Evolutionary conservation across 2,329 filamentous ascomycete genomes (phyloP).

Genomic region (Phialophora verrucosa): DNA sequence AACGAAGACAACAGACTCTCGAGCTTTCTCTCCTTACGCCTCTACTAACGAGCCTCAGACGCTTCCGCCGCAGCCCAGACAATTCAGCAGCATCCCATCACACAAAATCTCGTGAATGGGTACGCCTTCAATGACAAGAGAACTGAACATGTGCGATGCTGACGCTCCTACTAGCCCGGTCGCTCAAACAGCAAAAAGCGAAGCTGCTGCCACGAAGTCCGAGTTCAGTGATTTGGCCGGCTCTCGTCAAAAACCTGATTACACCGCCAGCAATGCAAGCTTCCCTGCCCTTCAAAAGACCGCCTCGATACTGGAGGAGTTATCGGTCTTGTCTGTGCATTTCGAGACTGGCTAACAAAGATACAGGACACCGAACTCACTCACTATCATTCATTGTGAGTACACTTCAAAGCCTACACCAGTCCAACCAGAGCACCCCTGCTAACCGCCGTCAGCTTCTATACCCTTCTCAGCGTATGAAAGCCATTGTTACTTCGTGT

Average conservation of each 20-base stretch:
- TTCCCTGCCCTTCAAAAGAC: not conserved
- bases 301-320: not conserved
- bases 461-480: slow-evolving; percentile 66
- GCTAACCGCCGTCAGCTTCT: slow-evolving; percentile 50
- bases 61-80: slow-evolving; percentile 56
- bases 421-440: slow-evolving; percentile 40
- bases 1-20: slow-evolving; percentile 6
- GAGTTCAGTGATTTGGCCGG: slow-evolving; percentile 65
- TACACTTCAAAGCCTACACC: slow-evolving; percentile 65
- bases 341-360: not conserved
- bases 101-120: slow-evolving; percentile 50
- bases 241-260: slow-evolving; percentile 59
- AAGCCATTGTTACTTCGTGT: not conserved
- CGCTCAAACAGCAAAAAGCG: slow-evolving; percentile 61
- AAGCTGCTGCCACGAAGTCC: slow-evolving; percentile 61
- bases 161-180: slow-evolving; percentile 53
- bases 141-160: slow-evolving; percentile 6
- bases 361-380: slow-evolving; percentile 62
- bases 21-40: slow-evolving; percentile 3
- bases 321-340: not conserved
- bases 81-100: slow-evolving; percentile 56
- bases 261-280: slow-evolving; percentile 57
- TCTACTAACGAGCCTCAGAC: slow-evolving; percentile 46
- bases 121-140: not conserved
- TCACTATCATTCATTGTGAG: slow-evolving; percentile 19